Conservation (phyloP, 345 rosid species). For the Salix udensis region DNA sequence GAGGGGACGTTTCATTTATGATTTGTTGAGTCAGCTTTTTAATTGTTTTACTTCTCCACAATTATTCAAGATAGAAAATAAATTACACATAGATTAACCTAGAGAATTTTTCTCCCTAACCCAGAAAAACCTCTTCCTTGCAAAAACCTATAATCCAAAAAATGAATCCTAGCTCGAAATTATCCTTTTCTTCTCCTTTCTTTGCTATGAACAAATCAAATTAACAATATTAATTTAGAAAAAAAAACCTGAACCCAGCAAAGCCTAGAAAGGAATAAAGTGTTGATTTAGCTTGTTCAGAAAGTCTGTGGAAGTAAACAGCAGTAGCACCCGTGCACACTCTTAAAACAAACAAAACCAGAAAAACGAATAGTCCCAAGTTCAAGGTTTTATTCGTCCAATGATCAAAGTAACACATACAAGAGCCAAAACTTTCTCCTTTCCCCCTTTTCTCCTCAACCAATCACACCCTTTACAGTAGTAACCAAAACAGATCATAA, state of each 20-base stretch:
- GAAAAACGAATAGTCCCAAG: background rate
- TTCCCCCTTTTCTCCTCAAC: background rate
- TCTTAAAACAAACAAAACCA: background rate
- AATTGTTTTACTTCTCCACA: background rate
- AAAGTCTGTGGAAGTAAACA: background rate
- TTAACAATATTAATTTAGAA: background rate
- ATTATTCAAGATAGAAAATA: background rate
- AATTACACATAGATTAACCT: background rate
- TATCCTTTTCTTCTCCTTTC: background rate
- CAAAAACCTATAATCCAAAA: background rate
- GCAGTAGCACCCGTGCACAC: too few relatives aligned
- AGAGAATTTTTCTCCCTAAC: background rate
- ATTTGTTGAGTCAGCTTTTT: background rate
- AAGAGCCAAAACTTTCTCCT: background rate
- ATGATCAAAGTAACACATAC: background rate
- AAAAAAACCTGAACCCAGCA: background rate
- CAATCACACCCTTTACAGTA: background rate
- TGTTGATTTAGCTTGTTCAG: background rate
- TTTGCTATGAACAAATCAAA: background rate
- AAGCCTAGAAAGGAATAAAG: background rate
- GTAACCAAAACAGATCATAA: constrained; percentile 3
- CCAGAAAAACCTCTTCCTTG: background rate
- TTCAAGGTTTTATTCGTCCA: background rate
- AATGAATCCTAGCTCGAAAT: background rate
- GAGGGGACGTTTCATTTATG: background rate